Evolutionary conservation across 108 stramenopile genomes (phyloP).

Genomic region (Stephanodiscus triporus): DNA sequence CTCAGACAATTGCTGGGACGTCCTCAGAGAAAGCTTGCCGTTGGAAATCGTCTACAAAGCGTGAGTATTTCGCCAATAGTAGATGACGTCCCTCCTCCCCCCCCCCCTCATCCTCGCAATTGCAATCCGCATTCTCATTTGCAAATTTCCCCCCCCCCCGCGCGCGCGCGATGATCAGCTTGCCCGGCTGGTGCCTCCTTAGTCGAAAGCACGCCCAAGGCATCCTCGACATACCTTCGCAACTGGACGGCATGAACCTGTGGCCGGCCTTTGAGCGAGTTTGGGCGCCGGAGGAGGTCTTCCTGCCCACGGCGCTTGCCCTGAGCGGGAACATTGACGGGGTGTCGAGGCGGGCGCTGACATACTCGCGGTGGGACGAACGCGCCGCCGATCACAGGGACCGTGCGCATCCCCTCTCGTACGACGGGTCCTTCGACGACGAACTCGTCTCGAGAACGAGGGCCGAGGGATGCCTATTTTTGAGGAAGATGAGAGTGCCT

Average conservation of each 20-base stretch:
- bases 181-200: constrained; percentile 63
- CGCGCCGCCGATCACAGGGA: constrained; percentile 49
- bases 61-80: constrained; percentile 13
- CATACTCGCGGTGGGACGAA: constrained; percentile 55
- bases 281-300: constrained; percentile 70
- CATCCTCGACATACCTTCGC: constrained; percentile 48
- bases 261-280: constrained; percentile 60
- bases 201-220: constrained; percentile 53
- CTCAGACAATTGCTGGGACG: constrained; percentile 51
- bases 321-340: constrained; percentile 46
- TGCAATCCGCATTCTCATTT: background rate
- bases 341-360: constrained; percentile 34
- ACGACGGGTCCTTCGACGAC: constrained; percentile 53
- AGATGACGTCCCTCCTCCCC: background rate
- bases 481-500: constrained; percentile 53
- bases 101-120: too few species aligned
- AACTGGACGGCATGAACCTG: constrained; percentile 49
- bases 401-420: constrained; percentile 57
- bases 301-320: constrained; percentile 52
- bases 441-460: constrained; percentile 29
- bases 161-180: constrained; percentile 6
- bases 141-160: background rate
- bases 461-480: constrained; percentile 47
- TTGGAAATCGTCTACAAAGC: constrained; percentile 49
- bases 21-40: constrained; percentile 43